phyloP scores from a whole-genome alignment of 805 yeast genomes.

The Nakazawaea pomicola region DNA sequence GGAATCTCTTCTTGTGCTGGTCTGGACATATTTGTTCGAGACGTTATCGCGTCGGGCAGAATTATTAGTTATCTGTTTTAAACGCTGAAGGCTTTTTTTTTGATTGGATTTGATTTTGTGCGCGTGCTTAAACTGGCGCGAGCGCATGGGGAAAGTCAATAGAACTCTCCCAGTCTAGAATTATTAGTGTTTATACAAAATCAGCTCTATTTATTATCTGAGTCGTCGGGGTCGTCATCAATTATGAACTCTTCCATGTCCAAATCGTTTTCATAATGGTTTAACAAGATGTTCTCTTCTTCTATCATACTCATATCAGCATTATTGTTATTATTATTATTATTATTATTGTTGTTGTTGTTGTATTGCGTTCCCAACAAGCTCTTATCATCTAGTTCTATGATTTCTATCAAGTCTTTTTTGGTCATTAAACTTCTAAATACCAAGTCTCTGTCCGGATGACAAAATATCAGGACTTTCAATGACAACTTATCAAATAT shows the following conservation, averaged over 20 bases:
- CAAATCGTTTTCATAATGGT: background rate
- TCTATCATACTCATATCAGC: background rate
- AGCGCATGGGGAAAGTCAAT: too few species aligned
- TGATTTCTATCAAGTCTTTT: constrained; percentile 22
- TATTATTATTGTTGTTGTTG: background rate
- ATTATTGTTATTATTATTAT: background rate
- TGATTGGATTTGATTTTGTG: too few species aligned
- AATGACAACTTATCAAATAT: constrained; percentile 35
- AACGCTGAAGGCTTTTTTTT: background rate
- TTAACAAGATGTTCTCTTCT: background rate
- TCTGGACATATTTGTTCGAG: too few species aligned
- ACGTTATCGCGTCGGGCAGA: too few species aligned
- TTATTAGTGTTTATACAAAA: too few species aligned
- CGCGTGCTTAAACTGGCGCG: too few species aligned
- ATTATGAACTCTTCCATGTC: constrained; percentile 1
- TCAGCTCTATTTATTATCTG: background rate
- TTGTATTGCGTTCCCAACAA: background rate
- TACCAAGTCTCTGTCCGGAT: constrained; percentile 19
- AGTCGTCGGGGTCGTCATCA: background rate
- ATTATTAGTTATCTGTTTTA: too few species aligned
- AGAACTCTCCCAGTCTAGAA: too few species aligned
- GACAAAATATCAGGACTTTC: constrained; percentile 25
- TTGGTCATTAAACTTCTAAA: constrained; percentile 33
- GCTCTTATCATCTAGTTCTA: constrained; percentile 10
- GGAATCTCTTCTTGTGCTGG: constrained; percentile 23